A percentile compares a stretch with the other conserved stretches of the same genome.
These are phyloP conservation scores for Alternaria incomplexa DNA, from an alignment of 2,329 filamentous ascomycete genomes.

Conservation along the genomic window DNA sequence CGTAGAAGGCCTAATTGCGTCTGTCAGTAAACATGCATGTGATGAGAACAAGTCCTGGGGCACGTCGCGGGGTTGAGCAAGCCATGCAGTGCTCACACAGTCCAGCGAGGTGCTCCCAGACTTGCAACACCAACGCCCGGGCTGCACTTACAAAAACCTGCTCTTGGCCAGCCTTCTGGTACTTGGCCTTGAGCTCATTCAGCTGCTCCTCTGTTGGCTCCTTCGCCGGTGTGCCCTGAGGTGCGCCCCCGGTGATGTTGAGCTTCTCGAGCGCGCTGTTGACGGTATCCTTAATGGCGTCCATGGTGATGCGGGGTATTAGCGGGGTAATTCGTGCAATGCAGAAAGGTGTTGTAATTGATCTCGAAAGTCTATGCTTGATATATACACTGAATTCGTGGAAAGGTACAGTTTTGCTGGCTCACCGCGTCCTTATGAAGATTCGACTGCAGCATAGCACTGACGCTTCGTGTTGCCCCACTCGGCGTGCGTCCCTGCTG, in stretches of 20 bases:
- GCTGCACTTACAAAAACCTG: conserved; percentile 69
- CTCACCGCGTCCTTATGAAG: conserved; percentile 9
- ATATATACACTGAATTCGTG: not conserved
- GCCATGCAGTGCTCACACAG: not conserved
- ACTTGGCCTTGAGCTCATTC: conserved; percentile 72
- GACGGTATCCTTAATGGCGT: conserved; percentile 50
- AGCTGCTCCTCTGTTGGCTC: conserved; percentile 71
- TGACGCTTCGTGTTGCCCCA: conserved; percentile 36
- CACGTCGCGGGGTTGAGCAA: not conserved
- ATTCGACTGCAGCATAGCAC: conserved; percentile 22
- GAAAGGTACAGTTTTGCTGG: conserved; percentile 1
- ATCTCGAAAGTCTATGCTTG: not conserved
- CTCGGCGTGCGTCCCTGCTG: conserved; percentile 32
- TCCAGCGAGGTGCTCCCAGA: conserved; percentile 3
- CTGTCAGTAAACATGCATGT: not conserved
- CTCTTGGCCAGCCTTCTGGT: conserved; percentile 74
- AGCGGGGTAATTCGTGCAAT: conserved; percentile 7
- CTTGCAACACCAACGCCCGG: not conserved
- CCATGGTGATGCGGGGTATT: conserved; percentile 41
- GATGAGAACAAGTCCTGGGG: not conserved
- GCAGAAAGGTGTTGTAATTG: conserved; percentile 7
- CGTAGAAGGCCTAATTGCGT: conserved; percentile 68
- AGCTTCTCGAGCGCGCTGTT: conserved; percentile 53
- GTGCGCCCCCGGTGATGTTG: conserved; percentile 44
- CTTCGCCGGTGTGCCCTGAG: conserved; percentile 45